Conservation (phyloP, 176 grass and related monocot genomes). For the Metroxylon sagu region DNA sequence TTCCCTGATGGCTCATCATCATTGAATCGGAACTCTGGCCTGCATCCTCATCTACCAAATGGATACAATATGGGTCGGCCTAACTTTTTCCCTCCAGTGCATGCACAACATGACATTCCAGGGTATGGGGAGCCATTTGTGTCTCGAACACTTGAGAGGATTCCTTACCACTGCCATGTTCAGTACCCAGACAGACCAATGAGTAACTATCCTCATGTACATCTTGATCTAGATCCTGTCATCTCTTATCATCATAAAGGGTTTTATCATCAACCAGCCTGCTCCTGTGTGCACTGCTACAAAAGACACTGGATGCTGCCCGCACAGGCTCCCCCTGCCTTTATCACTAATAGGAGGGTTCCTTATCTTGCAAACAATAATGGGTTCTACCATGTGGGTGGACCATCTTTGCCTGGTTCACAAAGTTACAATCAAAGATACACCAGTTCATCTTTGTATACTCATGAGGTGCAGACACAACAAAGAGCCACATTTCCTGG, state of each 20-base stretch:
- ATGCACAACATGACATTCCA: slow-evolving; percentile 14
- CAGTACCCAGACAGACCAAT: slow-evolving; percentile 41
- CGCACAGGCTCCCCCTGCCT: slow-evolving; percentile 24
- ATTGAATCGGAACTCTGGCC: neutral
- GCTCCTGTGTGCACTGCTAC: slow-evolving; percentile 32
- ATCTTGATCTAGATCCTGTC: slow-evolving; percentile 11
- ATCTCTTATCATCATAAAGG: slow-evolving; percentile 11
- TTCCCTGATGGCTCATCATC: slow-evolving; percentile 10
- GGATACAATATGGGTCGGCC: neutral
- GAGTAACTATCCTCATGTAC: slow-evolving; percentile 29
- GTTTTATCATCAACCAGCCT: slow-evolving; percentile 27
- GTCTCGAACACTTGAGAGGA: slow-evolving; percentile 2
- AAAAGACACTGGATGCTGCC: slow-evolving; percentile 23
- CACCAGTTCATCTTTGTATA: slow-evolving; percentile 41
- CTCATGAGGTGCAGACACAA: slow-evolving; percentile 28
- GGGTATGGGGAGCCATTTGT: slow-evolving; percentile 24
- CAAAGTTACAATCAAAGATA: slow-evolving; percentile 49
- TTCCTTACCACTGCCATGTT: slow-evolving; percentile 26
- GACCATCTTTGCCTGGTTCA: slow-evolving; percentile 33
- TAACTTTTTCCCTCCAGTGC: slow-evolving; percentile 5
- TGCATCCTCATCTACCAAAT: neutral
- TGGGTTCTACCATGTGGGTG: slow-evolving; percentile 34
- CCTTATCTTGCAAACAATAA: slow-evolving; percentile 47
- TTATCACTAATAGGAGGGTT: slow-evolving; percentile 6
- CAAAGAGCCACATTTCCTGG: slow-evolving; percentile 41